A percentile compares a stretch with the other conserved stretches of the same genome.
Evolutionary conservation across 2,329 filamentous ascomycete species (phyloP).

Genomic region (Plectosphaerella sp.): DNA sequence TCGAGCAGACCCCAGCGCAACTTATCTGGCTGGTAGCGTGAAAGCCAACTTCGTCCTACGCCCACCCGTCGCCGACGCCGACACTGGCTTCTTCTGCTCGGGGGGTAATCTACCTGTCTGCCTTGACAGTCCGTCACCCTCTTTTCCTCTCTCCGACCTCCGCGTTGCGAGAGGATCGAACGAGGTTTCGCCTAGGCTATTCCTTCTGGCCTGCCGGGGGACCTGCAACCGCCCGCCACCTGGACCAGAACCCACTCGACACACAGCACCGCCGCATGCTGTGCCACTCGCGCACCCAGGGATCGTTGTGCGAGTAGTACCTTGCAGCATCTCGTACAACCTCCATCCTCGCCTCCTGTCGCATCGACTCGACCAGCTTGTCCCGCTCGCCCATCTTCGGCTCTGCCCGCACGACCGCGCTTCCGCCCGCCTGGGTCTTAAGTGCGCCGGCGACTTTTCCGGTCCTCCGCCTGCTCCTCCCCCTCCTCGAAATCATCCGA

Average conservation of each 20-base stretch:
- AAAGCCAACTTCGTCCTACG: no score
- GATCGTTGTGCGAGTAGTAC: constrained; percentile 44
- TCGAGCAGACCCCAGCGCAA: no score
- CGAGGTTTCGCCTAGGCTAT: constrained; percentile 20
- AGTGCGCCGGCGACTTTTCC: background rate
- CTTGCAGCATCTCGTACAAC: constrained; percentile 49
- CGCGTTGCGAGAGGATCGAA: no score
- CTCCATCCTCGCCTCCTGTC: constrained; percentile 25
- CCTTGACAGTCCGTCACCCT: no score
- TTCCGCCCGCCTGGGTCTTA: background rate
- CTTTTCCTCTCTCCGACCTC: no score
- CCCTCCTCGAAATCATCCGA: background rate
- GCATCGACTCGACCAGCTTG: background rate
- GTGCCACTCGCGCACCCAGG: constrained; percentile 41
- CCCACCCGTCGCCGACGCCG: no score
- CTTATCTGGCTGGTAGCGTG: no score
- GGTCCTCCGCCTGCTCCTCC: background rate
- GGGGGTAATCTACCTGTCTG: no score
- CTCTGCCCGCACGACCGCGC: background rate
- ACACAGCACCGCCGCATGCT: constrained; percentile 39
- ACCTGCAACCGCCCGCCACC: constrained; percentile 40
- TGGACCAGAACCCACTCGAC: constrained; percentile 28
- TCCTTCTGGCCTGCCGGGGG: constrained; percentile 5
- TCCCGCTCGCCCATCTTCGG: background rate
- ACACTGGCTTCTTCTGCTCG: no score